Percentiles rank a stretch among this genome's conserved stretches.
Conservation (phyloP, 2,329 filamentous ascomycete species). For the Aspergillus arachidicola region DNA sequence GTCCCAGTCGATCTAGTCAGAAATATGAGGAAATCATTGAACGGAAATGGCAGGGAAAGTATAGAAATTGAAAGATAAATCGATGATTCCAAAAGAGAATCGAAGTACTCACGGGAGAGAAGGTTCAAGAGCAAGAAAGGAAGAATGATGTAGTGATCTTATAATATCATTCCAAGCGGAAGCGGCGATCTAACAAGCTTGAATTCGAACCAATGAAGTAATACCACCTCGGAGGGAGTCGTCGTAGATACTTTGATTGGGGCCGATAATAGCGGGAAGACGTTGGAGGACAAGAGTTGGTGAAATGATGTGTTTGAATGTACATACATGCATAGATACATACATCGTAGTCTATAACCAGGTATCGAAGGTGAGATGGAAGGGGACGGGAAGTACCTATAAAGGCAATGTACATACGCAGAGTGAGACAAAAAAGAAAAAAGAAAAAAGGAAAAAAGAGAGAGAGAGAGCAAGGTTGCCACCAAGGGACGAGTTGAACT, state of each 20-base stretch:
- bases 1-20: neutral
- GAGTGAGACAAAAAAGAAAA: neutral
- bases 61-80: neutral
- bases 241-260: neutral
- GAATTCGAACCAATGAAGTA: neutral
- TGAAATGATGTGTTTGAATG: neutral
- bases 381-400: neutral
- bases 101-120: too few species aligned
- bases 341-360: neutral
- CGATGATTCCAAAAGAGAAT: neutral
- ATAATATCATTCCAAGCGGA: neutral
- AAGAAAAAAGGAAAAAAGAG: neutral
- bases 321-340: neutral
- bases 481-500: conserved; percentile 1
- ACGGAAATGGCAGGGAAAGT: too few species aligned
- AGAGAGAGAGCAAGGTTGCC: neutral
- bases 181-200: neutral
- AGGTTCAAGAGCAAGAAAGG: neutral
- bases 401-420: neutral
- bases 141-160: neutral
- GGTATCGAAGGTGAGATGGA: neutral
- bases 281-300: neutral
- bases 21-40: neutral
- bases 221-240: neutral
- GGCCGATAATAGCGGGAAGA: too few species aligned